phyloP scores from a whole-genome alignment of 2,329 filamentous ascomycete genomes.

The Cladosporium halotolerans region DNA sequence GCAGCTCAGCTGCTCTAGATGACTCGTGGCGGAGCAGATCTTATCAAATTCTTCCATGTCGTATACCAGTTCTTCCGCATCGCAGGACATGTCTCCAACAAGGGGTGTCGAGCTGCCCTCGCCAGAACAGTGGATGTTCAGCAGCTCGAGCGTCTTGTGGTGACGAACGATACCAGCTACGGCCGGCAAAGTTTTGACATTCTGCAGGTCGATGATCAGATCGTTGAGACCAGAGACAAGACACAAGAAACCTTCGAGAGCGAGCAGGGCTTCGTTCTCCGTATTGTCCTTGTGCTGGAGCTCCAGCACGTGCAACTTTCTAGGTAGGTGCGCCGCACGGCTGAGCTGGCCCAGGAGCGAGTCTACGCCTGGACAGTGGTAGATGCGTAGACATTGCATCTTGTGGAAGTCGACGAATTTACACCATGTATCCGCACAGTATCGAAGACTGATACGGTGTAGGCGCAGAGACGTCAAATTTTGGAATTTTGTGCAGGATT shows the following conservation, averaged over 20 bases:
- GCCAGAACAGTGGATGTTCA: constrained; percentile 39
- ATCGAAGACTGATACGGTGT: constrained; percentile 41
- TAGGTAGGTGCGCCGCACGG: constrained; percentile 40
- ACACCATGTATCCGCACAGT: constrained; percentile 45
- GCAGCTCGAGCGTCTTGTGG: constrained; percentile 37
- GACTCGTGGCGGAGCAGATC: constrained; percentile 40
- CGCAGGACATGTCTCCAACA: constrained; percentile 13
- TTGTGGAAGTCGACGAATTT: constrained; percentile 41
- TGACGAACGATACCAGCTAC: constrained; percentile 41
- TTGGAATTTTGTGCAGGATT: constrained; percentile 39
- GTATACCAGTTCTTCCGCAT: constrained; percentile 41
- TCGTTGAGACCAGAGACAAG: constrained; percentile 40
- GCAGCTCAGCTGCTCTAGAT: constrained; percentile 41
- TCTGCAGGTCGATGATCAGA: constrained; percentile 40
- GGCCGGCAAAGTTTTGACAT: constrained; percentile 37
- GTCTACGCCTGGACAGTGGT: constrained; percentile 41
- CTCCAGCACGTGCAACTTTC: constrained; percentile 39
- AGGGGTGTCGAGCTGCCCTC: background rate
- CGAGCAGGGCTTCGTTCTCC: constrained; percentile 41
- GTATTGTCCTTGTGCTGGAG: constrained; percentile 44
- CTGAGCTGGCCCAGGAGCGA: constrained; percentile 42
- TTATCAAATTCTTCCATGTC: constrained; percentile 38
- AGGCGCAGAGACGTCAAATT: constrained; percentile 39
- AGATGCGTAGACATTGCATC: constrained; percentile 38
- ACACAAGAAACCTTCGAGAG: constrained; percentile 43